Percentiles rank a stretch among this genome's conserved stretches.
phyloP scores from a whole-genome alignment of 345 rosid genomes.

The Erysimum cheiranthoides region DNA sequence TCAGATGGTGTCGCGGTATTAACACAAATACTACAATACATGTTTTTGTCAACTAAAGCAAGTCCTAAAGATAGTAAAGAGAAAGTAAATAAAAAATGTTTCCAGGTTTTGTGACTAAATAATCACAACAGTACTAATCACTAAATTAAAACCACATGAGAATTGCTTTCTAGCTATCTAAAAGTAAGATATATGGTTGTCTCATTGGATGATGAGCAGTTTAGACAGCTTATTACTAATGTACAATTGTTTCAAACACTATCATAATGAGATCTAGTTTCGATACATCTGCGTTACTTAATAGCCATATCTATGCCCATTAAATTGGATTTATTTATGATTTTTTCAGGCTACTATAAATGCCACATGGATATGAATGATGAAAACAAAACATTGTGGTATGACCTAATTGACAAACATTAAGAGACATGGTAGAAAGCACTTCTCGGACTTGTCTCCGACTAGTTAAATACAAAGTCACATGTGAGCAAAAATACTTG shows the following conservation, averaged over 20 bases:
- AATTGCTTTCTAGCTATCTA: neutral
- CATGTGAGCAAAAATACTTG: neutral
- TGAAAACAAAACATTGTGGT: constrained; percentile 32
- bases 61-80: neutral
- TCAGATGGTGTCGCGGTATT: no score
- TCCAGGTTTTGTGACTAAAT: neutral
- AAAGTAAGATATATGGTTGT: neutral
- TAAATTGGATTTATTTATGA: constrained; percentile 15
- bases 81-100: neutral
- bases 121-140: no score
- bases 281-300: neutral
- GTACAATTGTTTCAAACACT: no score
- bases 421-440: constrained; percentile 30
- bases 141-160: neutral
- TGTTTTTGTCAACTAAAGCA: neutral
- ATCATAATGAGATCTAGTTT: constrained; percentile 3
- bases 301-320: constrained; percentile 23
- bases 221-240: neutral
- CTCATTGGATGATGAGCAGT: neutral
- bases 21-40: no score
- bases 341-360: constrained; percentile 14
- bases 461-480: constrained; percentile 4
- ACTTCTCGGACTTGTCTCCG: constrained; percentile 16
- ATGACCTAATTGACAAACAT: constrained; percentile 29
- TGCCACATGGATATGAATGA: constrained; percentile 29